Conservation (phyloP, 257 asterid species). For the Jasminum sambac region DNA sequence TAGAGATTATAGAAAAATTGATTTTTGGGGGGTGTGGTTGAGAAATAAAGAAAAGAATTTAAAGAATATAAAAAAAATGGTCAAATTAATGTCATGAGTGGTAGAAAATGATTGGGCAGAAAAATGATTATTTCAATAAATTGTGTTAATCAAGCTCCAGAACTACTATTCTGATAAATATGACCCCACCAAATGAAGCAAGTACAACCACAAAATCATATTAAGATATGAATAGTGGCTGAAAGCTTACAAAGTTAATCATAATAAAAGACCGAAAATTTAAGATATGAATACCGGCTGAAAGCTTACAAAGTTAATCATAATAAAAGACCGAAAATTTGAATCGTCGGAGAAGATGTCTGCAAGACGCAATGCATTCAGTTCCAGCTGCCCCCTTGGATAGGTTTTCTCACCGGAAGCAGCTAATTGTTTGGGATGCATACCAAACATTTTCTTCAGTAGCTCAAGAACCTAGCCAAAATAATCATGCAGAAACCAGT, state of each 20-base stretch:
- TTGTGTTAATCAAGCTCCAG: not conserved
- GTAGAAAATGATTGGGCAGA: too few species aligned
- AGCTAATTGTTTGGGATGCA: slow-evolving; percentile 42
- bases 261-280: slow-evolving; percentile 80
- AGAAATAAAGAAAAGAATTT: too few species aligned
- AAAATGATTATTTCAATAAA: too few species aligned
- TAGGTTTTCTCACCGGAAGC: slow-evolving; percentile 48
- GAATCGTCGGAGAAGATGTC: slow-evolving; percentile 98
- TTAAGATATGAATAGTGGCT: slow-evolving; percentile 1
- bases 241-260: slow-evolving; percentile 67
- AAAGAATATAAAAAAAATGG: too few species aligned
- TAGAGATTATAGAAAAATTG: too few species aligned
- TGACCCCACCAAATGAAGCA: slow-evolving; percentile 12
- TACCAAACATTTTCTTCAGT: slow-evolving; percentile 78
- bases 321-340: slow-evolving; percentile 78
- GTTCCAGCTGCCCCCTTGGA: slow-evolving; percentile 88
- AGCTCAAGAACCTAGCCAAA: slow-evolving; percentile 72
- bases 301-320: slow-evolving; percentile 73
- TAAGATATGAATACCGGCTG: too few species aligned
- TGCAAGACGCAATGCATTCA: slow-evolving; percentile 90
- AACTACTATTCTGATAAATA: slow-evolving; percentile 10
- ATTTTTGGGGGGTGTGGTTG: too few species aligned
- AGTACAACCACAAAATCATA: slow-evolving; percentile 13
- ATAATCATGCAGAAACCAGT: slow-evolving; percentile 31
- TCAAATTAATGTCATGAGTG: too few species aligned